Base-by-base conservation (phyloP, 225 moss, liverwort and hornwort species). In the Pleurozium schreberi region DNA sequence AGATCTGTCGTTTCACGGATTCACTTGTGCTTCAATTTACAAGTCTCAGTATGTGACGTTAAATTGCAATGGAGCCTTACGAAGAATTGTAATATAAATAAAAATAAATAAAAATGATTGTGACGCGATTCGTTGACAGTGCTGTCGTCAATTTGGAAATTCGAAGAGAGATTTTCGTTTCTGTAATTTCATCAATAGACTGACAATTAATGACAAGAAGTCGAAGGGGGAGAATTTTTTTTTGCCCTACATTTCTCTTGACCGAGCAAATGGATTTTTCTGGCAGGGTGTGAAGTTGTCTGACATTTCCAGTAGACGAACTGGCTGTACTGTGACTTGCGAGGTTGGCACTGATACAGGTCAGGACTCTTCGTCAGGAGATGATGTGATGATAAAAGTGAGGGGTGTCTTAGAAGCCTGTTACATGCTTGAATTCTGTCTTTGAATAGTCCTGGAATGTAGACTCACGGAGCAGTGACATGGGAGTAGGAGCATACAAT, bases 261-360 rank as follows among this genome's bases (percentile, higher is more conserved):
- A 88, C 81, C 43, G 61, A 78, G 43, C 21, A 66, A 61, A 57
- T 83, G 42, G 36, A 68, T 68, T 68, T 71, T 88, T 20, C 45
- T 88, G 76, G 70, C 89, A 92, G 93, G 87, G 80, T 87, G 84
- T 84, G 81, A 88, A 87, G 74, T 88, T 85, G 55, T 71, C 84
- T 91, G 77, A 30, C 71, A 79, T 84, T 84, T 91, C 68, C 47
- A 87, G 66, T 78, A 77, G 65, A 89, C 91, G 89, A 89, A 86
- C 40, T 78, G 67, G 60, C 42, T 82, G 81, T 85, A 88, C 85
- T 64, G 92, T 94, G 84, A 94, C 84, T 84, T 94, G 94, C 82
- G 94, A 93, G 87, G 88, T 86, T 86, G 92, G 94, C 74, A 92
- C 91, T 85, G 94, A 90, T 82, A 85, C 94, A 92, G 94, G 94